Base-by-base conservation (phyloP, 2,329 filamentous ascomycete species). In the Colletotrichum incanum region DNA sequence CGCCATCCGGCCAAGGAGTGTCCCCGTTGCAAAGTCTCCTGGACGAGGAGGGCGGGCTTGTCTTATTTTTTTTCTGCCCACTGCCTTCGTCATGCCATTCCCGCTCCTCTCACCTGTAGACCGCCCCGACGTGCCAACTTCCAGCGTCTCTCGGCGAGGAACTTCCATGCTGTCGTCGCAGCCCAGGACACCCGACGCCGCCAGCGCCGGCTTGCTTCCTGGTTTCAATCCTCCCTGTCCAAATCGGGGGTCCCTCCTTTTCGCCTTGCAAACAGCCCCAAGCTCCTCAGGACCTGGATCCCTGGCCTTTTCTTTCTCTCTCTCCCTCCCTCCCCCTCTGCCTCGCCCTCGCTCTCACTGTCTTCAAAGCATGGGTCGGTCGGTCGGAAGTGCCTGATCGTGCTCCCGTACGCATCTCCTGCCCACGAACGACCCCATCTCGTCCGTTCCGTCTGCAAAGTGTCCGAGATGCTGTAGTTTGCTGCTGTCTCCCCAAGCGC, bases 381-480 rank as follows among this genome's bases (percentile, higher is more conserved):
- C 28, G 54, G 20, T 23, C 39, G 11, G 20, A 20, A 54, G 31
- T 45, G 43, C 65, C 65, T 67, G 43, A 39, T 68, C 49, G 43
- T 34, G 26, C 65, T 54, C 26, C 23, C 16, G n/a, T 37, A 14
- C 31, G 5, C 11, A 23, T 26, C 6, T 28, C 49, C 14, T 50
- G 49, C 47, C 49, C 41, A 43, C 54, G 41, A 34, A 28, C 14
- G 31, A 23, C 56, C 23, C 34, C 12, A 31, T 26, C 11, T 39
- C 28, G 28, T 14, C 34, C 23, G 16, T 23, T 50, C 28, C 52
- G 37, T 50, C 23, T 31, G 12, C 26, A 37, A 31, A 9, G 16
- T 18, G 23, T 41, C 41, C 20, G 34, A 71, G 68, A 59, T 52
- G 64, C 49, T 67, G 54, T 63, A 63, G 37, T 56, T 20, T 49